These are phyloP conservation scores for Ampelomyces quisqualis DNA, from an alignment of 2,329 filamentous ascomycete species.

Conservation along the genomic window DNA sequence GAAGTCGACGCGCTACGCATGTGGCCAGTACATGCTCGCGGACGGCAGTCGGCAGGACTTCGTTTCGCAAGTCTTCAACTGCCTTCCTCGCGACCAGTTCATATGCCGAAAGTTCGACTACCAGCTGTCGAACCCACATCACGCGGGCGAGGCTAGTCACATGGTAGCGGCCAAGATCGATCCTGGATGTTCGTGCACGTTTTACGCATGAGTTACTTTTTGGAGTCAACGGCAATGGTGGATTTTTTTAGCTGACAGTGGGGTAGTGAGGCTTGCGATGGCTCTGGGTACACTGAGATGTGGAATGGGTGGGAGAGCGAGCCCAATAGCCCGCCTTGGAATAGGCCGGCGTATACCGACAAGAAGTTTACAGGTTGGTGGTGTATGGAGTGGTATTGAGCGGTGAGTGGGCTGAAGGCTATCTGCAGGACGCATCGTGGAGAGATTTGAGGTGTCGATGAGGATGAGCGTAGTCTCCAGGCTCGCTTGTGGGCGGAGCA, in stretches of 20 bases:
- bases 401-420: background rate
- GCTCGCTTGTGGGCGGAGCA: too few relatives aligned
- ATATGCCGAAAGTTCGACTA: background rate
- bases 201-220: background rate
- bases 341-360: background rate
- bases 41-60: constrained; percentile 2
- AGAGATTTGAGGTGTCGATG: too few relatives aligned
- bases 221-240: background rate
- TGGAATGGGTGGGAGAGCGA: background rate
- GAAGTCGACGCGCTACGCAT: background rate
- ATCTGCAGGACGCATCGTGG: too few relatives aligned
- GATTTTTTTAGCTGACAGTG: background rate
- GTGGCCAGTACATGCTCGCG: constrained; percentile 1
- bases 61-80: background rate
- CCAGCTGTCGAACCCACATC: background rate
- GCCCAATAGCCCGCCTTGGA: background rate
- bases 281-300: background rate
- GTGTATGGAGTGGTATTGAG: background rate
- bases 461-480: too few relatives aligned
- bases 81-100: background rate
- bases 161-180: constrained; percentile 1
- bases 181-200: background rate
- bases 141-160: background rate
- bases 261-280: background rate
- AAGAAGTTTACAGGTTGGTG: background rate